Evolutionary conservation across 2,329 filamentous ascomycete species (phyloP), one percentile per base, ranked within the genome.

Genomic region (Colletotrichum ledebouriae): DNA sequence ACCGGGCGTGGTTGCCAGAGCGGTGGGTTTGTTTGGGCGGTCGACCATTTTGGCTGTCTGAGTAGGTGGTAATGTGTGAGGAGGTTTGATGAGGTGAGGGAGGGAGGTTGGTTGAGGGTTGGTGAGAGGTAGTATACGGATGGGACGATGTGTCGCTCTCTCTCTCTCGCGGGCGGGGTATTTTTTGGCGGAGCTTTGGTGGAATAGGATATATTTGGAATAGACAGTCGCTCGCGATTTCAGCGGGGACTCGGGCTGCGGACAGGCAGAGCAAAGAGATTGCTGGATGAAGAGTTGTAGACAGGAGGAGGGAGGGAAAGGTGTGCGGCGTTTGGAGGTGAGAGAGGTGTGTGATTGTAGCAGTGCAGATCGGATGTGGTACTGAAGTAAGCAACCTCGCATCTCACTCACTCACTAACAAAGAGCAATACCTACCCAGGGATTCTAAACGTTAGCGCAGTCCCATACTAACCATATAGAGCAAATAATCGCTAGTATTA

Each of bases 1-100:
- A 59, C 89, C 89, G 7, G 92, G 91, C 7, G 92, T 91, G 71
- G 93, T 85, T 61, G 92, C 89, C 75, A 95, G 88, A 44, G 92
- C 90, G 60, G 89, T 85, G 65, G 94, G 93, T 78, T 94, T 96
- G 82, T 97, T 93, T 73, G 90, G 88, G 78, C 94, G 91, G 77
- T 97, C 94, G 81, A 97, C 92, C 88, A 92, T 92, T 65, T 50
- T 70, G 13, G 50, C 52, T 17, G n/a, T 15, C 44, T 41, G 39
- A 20, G 11, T 34, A 42, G 29, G 52, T n/a, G 47, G 13, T 37
- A 33, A 22, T 52, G n/a, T 29, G 41, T 41, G 34, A 12, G 37
- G 47, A 39, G 61, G 4, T 17, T 39, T 20, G 22, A 3, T 42
- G 25, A 37, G 50, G 17, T 47, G 34, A 47, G 22, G 6, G 20